Percentiles rank a stretch among this genome's conserved stretches.
These are phyloP conservation scores for Bruguiera hainesii DNA, from an alignment of 441 rosid genomes.

Conservation along the genomic window DNA sequence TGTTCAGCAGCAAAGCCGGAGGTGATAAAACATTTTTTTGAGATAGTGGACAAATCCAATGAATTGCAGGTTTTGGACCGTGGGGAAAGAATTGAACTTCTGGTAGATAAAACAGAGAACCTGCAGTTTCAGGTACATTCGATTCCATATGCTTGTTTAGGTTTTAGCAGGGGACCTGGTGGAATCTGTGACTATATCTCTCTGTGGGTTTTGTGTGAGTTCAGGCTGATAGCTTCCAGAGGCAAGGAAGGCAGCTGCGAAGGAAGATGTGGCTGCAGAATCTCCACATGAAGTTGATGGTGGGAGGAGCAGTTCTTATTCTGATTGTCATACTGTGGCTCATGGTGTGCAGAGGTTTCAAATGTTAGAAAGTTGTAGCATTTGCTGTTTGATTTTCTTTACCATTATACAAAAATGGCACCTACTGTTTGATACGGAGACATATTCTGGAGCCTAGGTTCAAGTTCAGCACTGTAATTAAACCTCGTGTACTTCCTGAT, in stretches of 20 bases:
- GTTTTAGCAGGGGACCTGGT: neutral
- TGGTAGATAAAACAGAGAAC: conserved; percentile 91
- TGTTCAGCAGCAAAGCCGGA: neutral
- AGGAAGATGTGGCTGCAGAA: conserved; percentile 97
- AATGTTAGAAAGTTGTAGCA: conserved; percentile 33
- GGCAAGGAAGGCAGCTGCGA: conserved; percentile 90
- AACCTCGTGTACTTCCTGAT: neutral
- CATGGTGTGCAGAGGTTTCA: conserved; percentile 69
- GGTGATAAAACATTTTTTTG: neutral
- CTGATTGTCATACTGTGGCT: conserved; percentile 68
- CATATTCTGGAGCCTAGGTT: neutral
- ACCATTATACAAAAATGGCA: neutral
- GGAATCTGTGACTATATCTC: neutral
- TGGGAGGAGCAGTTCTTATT: conserved; percentile 56
- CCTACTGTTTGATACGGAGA: neutral
- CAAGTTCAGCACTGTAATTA: conserved; percentile 1
- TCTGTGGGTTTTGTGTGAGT: neutral
- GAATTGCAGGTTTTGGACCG: conserved; percentile 83
- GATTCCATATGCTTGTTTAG: neutral
- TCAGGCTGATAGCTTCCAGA: conserved; percentile 95
- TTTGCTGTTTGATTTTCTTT: too few relatives aligned
- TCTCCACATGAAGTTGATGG: conserved; percentile 81
- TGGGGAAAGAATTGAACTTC: conserved; percentile 91
- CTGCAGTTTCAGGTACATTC: conserved; percentile 71
- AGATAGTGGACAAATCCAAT: neutral